phyloP scores from a whole-genome alignment of 73 alveolate genomes.

The Tetrahymena borealis region DNA sequence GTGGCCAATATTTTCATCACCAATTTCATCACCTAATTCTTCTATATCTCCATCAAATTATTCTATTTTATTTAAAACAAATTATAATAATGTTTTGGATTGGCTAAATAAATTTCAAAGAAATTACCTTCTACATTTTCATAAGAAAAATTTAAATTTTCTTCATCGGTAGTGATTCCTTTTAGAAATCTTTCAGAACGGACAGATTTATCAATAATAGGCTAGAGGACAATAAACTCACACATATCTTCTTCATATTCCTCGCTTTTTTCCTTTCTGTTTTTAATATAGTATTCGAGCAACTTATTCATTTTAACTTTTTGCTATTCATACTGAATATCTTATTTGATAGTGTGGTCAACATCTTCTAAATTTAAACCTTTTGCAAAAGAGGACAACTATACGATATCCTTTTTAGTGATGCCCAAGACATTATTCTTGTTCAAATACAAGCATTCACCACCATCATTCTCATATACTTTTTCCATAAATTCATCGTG shows the following conservation, averaged over 20 bases:
- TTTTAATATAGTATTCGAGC: neutral
- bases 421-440: neutral
- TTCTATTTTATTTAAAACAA: neutral
- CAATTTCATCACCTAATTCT: neutral
- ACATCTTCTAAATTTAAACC: neutral
- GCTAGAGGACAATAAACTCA: neutral
- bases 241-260: neutral
- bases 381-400: neutral
- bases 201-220: neutral
- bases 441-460: neutral
- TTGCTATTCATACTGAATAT: neutral
- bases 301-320: neutral
- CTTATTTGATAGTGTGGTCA: neutral
- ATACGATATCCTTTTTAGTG: neutral
- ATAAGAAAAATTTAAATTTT: neutral
- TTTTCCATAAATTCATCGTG: neutral
- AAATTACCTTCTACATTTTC: neutral
- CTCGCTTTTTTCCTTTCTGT: neutral
- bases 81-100: too few relatives aligned
- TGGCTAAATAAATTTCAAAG: neutral
- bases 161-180: neutral
- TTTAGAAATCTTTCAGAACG: neutral
- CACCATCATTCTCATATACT: neutral
- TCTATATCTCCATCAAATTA: neutral
- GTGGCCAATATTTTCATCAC: neutral